Base-by-base conservation (phyloP, 345 rosid species). In the Pseudoturritis turrita region DNA sequence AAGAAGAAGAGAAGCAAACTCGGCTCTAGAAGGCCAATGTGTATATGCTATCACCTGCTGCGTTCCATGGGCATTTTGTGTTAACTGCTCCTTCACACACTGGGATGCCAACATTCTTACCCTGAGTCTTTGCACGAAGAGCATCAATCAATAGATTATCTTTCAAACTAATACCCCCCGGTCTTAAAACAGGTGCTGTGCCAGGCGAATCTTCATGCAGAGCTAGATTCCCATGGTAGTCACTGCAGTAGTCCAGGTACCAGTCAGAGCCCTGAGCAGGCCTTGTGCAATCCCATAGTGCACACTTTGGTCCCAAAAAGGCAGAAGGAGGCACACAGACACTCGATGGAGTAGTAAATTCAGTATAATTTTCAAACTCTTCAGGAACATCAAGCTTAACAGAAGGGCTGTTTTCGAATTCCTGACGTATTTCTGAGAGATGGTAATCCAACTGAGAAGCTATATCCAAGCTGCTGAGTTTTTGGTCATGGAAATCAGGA, bases 231-330 rank as follows among this genome's bases (percentile, higher is more conserved):
- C 84, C 84, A 83, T 90, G 98, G 82, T 78, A 85, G 68, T 82
- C 69, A 66, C 93, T 86, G 84, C 98, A 93, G 71, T 88, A 90
- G 45, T 87, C 87, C 60, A 71, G 43, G 46, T 62, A 82, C 83
- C 82, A 80, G 15, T 84, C 89, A 35, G 79, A 77, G 35, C 84
- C 89, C 28, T 84, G 88, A 75, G 90, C 89, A 45, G 98, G 98
- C 75, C 97, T 85, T 43, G 89, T 74, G 74, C 98, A 93, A 70
- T 90, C 98, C 97, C 96, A 93, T 3, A 93, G 85, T 8, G 97
- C 89, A 83, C 98, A 93, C 72, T 83, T 88, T 29, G 92, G 96
- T 17, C 96, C 90, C 85, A 93, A 23, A 77, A 90, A 88, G 9
- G 98, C 92, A 77, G 89, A 82, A 14, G 97, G 89, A 39, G 89